Evolutionary conservation across 2,329 filamentous ascomycete genomes (phyloP), one percentile per base, ranked within the genome.

Genomic region (Beauveria sp.): DNA sequence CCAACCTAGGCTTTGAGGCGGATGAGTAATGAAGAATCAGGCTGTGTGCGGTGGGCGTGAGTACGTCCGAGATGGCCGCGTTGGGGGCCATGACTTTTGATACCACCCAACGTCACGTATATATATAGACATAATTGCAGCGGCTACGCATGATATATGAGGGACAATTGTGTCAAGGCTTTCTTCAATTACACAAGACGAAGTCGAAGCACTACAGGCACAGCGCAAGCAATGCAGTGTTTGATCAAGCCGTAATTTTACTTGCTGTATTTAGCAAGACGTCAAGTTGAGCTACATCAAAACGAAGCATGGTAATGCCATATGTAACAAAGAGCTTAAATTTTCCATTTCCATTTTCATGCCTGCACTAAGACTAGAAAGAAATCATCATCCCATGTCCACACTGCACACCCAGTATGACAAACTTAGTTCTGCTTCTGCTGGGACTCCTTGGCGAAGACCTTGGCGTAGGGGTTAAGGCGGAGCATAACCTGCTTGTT

Each of bases 401-500:
- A 59, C 65, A 65, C 73, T 75, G 73, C 73, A 72, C 73, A 75
- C 73, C 73, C 73, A 75, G 72, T 67, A 66, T 71, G 51, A 56
- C 46, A 63, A 66, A 63, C 67, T 70, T 75, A 75, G 58, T 70
- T 64, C 70, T 73, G 72, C 72, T 74, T 75, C 72, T 76, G 75
- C 70, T 76, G 73, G 62, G 72, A 61, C 68, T 76, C 85, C 85
- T 96, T 91, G 71, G 87, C 83, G 81, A 96, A 99, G 66, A 90
- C 87, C 71, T 88, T 84, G 70, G 94, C 93, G 81, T 99, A 99
- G 67, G 94, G 94, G 89, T 99, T 99, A 79, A 99, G 90, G 73
- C 94, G 90, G 76, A 99, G 90, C 80, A 97, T 86, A 70, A 99
- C 89, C 86, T 97, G 94, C 87, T 92, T 96, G 90, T 99, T 99